Base-by-base conservation (phyloP, 495 filamentous ascomycete genomes). In the Aspergillus cavernicola region DNA sequence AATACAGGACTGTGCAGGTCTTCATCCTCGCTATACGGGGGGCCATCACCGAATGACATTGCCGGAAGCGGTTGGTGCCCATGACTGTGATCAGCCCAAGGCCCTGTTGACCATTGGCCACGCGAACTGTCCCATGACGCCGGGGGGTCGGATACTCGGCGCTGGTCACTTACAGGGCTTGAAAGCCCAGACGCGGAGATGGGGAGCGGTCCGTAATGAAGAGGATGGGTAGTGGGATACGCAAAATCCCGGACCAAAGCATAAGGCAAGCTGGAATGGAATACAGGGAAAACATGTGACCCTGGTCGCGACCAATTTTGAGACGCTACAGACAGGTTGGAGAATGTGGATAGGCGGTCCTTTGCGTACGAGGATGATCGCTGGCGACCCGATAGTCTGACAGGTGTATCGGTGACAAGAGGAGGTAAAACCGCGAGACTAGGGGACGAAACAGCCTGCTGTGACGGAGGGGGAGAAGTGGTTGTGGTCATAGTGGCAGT, bases 21-120 rank as follows among this genome's bases (percentile, higher is more conserved):
- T 62, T 96, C 92, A 68, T 97, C 92, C 68, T 97, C 92, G 68
- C 88, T 95, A 77, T 89, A 97, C n/a, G 92, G 92, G 5, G 92
- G 92, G 2, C 92, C 93, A 67, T 95, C 92, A 11, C 79, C 85
- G 64, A 96, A 95, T 13, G 89, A 85, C 64, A 95, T 92, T 13
- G 88, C 83, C 11, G 93, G 87, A 23, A 95, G 72, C 59, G 92
- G 85, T 77, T 85, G 61, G 36, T 70, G 65, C n/a, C 68, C 66
- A 53, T 72, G 65, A 52, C 63, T 65, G 51, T 64, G 66, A 28
- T 79, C 75, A 8, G 65, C 72, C 74, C 78, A 79, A 5, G 71
- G 70, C 7, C 69, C 73, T 3, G 73, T 69, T 12, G 78, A 73
- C 79, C 79, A 82, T 6, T 74, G 73, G 29, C 73, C 72, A 20